phyloP scores from a whole-genome alignment of 139 green algal genomes.

The Microglena sp. region DNA sequence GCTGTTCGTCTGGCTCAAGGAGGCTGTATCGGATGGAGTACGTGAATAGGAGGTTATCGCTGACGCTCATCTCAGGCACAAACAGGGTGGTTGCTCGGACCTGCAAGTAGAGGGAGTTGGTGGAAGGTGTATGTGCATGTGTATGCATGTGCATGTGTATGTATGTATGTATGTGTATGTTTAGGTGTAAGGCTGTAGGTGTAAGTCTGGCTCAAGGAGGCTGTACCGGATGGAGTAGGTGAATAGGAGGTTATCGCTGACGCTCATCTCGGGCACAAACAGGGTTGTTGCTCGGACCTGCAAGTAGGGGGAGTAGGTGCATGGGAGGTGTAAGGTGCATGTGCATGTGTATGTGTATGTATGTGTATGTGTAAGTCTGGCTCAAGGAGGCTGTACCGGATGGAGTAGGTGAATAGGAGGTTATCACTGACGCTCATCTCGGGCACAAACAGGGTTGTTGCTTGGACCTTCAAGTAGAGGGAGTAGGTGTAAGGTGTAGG shows the following conservation, averaged over 20 bases:
- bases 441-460: constrained; percentile 39
- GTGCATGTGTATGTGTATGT: too few species aligned
- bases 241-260: constrained; percentile 30
- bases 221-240: constrained; percentile 53
- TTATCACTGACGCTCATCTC: constrained; percentile 15
- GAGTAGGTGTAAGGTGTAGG: too few species aligned
- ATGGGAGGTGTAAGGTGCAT: too few species aligned
- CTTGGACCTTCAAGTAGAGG: constrained; percentile 23
- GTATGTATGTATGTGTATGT: too few species aligned
- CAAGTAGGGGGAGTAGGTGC: too few species aligned
- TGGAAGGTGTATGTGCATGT: too few species aligned
- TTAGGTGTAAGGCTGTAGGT: too few species aligned
- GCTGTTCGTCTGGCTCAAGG: constrained; percentile 34
- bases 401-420: constrained; percentile 54
- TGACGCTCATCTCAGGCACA: constrained; percentile 28
- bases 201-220: constrained; percentile 32
- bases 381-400: constrained; percentile 45
- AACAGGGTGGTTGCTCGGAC: constrained; percentile 39
- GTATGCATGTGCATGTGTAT: too few species aligned
- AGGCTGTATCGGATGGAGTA: constrained; percentile 58
- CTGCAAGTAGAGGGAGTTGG: too few species aligned
- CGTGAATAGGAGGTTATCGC: constrained; percentile 34
- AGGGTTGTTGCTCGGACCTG: constrained; percentile 32
- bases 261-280: constrained; percentile 38
- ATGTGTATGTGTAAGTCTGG: constrained; percentile 29